These are phyloP conservation scores for Cytospora piceicola DNA, from an alignment of 2,329 filamentous ascomycete genomes.

Conservation along the genomic window DNA sequence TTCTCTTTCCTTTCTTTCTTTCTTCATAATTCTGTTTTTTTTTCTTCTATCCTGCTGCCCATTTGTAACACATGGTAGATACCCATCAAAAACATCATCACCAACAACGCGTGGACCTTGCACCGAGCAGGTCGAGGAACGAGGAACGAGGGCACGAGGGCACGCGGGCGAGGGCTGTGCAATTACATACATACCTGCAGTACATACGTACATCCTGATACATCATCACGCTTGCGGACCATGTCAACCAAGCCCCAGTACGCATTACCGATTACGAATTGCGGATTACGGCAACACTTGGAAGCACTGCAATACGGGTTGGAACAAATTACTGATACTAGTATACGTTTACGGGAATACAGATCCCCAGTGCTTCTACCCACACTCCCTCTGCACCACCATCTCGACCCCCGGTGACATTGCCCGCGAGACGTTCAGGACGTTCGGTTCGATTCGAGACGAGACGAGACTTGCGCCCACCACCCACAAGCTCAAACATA, in stretches of 20 bases:
- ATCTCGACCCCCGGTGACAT: slow-evolving; percentile 3
- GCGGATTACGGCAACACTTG: background rate
- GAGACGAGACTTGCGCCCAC: background rate
- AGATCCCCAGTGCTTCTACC: background rate
- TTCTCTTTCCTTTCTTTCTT: background rate
- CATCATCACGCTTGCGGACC: background rate
- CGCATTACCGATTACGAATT: background rate
- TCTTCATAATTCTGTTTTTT: no score
- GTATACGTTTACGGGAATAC: background rate
- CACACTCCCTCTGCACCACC: background rate
- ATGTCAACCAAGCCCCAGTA: background rate
- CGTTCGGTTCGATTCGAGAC: no score
- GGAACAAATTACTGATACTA: background rate
- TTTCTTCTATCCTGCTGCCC: no score
- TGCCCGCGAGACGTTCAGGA: background rate
- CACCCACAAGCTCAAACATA: background rate
- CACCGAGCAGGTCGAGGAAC: background rate
- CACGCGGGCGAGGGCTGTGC: background rate
- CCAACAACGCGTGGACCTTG: background rate
- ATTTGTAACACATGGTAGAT: no score
- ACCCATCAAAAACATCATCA: background rate
- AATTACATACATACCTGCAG: no score
- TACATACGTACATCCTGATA: no score
- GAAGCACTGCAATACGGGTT: background rate
- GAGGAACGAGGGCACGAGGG: no score